Conservation (phyloP, 2,329 filamentous ascomycete genomes). For the Talaromyces islandicus region DNA sequence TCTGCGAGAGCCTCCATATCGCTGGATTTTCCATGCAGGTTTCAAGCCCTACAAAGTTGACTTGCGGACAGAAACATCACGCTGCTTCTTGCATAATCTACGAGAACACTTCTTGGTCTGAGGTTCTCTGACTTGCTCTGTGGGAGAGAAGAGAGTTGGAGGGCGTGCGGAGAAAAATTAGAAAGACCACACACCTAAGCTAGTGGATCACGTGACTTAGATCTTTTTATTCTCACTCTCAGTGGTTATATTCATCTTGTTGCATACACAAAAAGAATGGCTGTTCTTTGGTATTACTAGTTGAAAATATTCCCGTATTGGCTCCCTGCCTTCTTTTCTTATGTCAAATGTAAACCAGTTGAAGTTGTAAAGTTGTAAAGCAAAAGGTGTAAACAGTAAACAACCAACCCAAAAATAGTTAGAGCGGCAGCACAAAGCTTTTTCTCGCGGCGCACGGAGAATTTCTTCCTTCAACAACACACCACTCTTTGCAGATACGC, state of each 20-base stretch:
- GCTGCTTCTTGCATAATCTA: background rate
- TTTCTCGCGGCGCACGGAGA: conserved; percentile 8
- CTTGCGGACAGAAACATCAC: background rate
- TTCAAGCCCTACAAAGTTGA: background rate
- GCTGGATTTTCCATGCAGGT: conserved; percentile 1
- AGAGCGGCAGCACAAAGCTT: conserved; percentile 3
- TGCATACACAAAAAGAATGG: background rate
- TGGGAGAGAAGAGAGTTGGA: background rate
- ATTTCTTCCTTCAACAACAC: conserved; percentile 15
- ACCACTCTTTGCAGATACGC: conserved; percentile 33
- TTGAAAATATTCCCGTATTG: background rate
- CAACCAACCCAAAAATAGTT: conserved; percentile 6
- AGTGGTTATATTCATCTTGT: background rate
- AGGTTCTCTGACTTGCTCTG: background rate
- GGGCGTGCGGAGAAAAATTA: background rate
- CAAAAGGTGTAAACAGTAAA: background rate
- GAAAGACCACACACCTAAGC: background rate
- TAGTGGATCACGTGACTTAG: conserved; percentile 10
- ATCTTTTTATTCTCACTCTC: too few relatives aligned
- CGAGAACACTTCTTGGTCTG: background rate
- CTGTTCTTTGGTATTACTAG: background rate
- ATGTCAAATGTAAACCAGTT: background rate
- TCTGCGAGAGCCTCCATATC: conserved; percentile 69
- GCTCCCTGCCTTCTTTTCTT: background rate
- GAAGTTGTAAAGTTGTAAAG: background rate